Evolutionary conservation across 805 yeast species (phyloP).

Genomic region (Lachancea waltii): DNA sequence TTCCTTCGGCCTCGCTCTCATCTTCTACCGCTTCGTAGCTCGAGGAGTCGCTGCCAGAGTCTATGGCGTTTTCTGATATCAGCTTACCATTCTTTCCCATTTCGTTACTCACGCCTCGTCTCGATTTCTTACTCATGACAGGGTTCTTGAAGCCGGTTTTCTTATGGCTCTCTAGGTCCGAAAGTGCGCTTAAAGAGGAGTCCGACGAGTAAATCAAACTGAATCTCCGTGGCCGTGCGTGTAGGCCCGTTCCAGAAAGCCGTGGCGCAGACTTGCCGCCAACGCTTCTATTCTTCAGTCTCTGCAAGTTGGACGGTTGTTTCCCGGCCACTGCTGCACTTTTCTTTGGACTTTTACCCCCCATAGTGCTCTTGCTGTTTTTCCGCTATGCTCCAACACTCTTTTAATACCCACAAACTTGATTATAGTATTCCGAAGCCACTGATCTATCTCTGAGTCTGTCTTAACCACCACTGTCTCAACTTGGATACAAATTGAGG

Average conservation of each 20-base stretch:
- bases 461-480: too few relatives aligned
- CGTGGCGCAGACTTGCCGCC: constrained; percentile 9
- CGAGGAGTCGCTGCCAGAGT: constrained; percentile 16
- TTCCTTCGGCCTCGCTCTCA: constrained; percentile 31
- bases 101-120: constrained; percentile 23
- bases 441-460: too few relatives aligned
- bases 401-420: background rate
- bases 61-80: constrained; percentile 27
- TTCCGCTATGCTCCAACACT: background rate
- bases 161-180: constrained; percentile 29
- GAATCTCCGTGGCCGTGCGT: constrained; percentile 36
- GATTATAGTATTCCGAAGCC: background rate
- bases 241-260: constrained; percentile 4
- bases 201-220: constrained; percentile 40
- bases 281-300: constrained; percentile 7
- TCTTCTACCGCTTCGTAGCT: constrained; percentile 26
- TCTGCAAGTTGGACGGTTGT: constrained; percentile 11
- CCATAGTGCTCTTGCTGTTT: constrained; percentile 7
- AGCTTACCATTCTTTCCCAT: constrained; percentile 31
- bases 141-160: constrained; percentile 24
- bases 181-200: constrained; percentile 36
- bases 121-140: constrained; percentile 20
- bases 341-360: constrained; percentile 25
- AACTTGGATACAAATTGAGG: too few relatives aligned
- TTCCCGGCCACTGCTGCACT: constrained; percentile 11